Evolutionary conservation across 768 basidiomycete species (phyloP).

Genomic region (Pseudohyphozyma bogoriensis): DNA sequence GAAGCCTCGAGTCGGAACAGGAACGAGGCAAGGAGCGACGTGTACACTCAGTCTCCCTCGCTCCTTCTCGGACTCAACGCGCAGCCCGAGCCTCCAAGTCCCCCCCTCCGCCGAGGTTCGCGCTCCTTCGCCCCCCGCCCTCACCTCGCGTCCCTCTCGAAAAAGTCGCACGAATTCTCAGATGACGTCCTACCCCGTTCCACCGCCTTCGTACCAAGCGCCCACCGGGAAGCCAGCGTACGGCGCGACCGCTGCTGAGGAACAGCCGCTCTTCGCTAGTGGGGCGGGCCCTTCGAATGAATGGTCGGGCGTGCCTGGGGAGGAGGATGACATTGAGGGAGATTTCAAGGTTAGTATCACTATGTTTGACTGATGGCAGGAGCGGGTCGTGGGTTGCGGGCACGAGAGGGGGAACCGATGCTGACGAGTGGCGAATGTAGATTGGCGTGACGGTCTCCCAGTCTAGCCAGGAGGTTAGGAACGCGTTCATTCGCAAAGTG

Average conservation of each 20-base stretch:
- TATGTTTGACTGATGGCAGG: neutral
- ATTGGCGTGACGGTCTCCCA: conserved; percentile 25
- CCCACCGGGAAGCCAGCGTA: neutral
- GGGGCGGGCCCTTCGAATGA: neutral
- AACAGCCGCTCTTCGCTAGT: conserved; percentile 10
- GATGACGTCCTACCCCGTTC: too few species aligned
- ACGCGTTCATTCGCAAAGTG: conserved; percentile 67
- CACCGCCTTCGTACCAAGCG: neutral
- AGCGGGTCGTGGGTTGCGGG: too few species aligned
- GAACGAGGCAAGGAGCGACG: too few species aligned
- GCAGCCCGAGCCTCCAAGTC: too few species aligned
- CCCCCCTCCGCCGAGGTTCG: too few species aligned
- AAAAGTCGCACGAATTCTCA: too few species aligned
- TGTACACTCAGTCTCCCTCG: too few species aligned
- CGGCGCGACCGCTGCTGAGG: neutral
- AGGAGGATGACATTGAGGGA: conserved; percentile 62
- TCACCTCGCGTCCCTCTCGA: too few species aligned
- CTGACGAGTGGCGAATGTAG: conserved; percentile 16
- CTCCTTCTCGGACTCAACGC: too few species aligned
- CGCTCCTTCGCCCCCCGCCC: too few species aligned
- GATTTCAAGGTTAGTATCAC: conserved; percentile 72
- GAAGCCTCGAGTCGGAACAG: too few species aligned
- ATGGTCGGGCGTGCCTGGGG: conserved; percentile 3
- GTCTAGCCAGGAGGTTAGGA: conserved; percentile 52
- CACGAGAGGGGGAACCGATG: too few species aligned